These are phyloP conservation scores for Hymenoscyphus albidus DNA, from an alignment of 2,329 filamentous ascomycete genomes.

Conservation along the genomic window DNA sequence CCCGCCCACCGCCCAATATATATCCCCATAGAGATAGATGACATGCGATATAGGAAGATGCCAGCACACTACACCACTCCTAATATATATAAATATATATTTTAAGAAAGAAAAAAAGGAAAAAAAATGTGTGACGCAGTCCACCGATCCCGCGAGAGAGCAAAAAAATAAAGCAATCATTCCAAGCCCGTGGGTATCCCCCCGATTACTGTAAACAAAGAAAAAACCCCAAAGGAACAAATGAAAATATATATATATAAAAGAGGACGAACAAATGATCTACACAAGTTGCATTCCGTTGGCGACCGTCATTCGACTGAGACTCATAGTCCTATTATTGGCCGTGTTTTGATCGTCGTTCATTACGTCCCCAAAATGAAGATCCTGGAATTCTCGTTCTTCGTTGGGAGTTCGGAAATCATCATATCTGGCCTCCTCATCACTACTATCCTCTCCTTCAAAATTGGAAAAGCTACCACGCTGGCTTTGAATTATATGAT, in stretches of 20 bases:
- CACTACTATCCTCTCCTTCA: conserved; percentile 30
- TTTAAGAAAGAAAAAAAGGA: too few relatives aligned
- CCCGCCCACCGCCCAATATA: too few relatives aligned
- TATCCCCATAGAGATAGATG: too few relatives aligned
- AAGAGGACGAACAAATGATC: conserved; percentile 8
- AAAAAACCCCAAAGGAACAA: too few relatives aligned
- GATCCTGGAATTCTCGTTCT: conserved; percentile 43
- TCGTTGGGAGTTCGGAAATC: conserved; percentile 51
- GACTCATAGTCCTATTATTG: conserved; percentile 56
- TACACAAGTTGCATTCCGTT: conserved; percentile 20
- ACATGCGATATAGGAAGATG: too few relatives aligned
- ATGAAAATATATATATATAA: background rate
- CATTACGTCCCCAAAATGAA: conserved; percentile 37
- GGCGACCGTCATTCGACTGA: conserved; percentile 54
- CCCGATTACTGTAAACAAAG: too few relatives aligned
- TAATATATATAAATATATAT: too few relatives aligned
- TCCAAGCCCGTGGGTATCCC: too few relatives aligned
- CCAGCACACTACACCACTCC: too few relatives aligned
- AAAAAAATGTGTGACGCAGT: too few relatives aligned
- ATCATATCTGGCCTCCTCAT: conserved; percentile 37
- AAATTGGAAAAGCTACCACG: conserved; percentile 27
- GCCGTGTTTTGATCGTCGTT: conserved; percentile 44
- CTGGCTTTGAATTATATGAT: conserved; percentile 8
- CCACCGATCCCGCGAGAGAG: too few relatives aligned
- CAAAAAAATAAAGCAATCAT: too few relatives aligned